Percentiles rank a stretch among this genome's conserved stretches.
These are phyloP conservation scores for Corniculantispora saksenae DNA, from an alignment of 2,329 filamentous ascomycete species.

Conservation along the genomic window DNA sequence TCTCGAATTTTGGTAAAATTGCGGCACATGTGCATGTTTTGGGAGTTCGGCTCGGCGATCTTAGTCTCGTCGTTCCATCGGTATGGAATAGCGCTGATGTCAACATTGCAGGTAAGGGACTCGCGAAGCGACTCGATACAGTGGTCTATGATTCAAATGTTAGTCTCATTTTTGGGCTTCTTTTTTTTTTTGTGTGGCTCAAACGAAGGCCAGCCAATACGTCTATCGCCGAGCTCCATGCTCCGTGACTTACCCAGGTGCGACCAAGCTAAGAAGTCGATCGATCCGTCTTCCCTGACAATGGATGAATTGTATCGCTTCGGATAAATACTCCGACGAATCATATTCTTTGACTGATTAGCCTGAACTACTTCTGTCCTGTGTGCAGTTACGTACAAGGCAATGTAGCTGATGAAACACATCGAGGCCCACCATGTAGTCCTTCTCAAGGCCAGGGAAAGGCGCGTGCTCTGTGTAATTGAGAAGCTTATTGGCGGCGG, in stretches of 20 bases:
- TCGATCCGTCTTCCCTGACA: slow-evolving; percentile 12
- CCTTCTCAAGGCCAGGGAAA: not conserved
- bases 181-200: too few species aligned
- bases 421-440: slow-evolving; percentile 19
- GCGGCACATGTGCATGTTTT: slow-evolving; percentile 17
- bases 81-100: slow-evolving; percentile 16
- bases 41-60: slow-evolving; percentile 8
- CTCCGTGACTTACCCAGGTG: slow-evolving; percentile 13
- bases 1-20: slow-evolving; percentile 18
- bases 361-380: not conserved
- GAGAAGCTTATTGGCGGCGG: not conserved
- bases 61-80: not conserved
- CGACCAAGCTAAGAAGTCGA: slow-evolving; percentile 16
- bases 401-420: slow-evolving; percentile 21
- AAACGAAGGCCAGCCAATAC: too few species aligned
- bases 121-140: slow-evolving; percentile 20
- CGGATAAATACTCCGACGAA: slow-evolving; percentile 15
- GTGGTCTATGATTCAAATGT: too few species aligned
- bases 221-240: too few species aligned
- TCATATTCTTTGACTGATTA: slow-evolving; percentile 9
- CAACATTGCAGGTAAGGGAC: slow-evolving; percentile 19
- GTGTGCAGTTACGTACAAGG: slow-evolving; percentile 3
- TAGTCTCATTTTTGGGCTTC: too few species aligned
- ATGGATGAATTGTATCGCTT: slow-evolving; percentile 19
- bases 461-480: slow-evolving; percentile 13